Conservation (phyloP, 2,329 filamentous ascomycete species). For the Neospermospora avenae region DNA sequence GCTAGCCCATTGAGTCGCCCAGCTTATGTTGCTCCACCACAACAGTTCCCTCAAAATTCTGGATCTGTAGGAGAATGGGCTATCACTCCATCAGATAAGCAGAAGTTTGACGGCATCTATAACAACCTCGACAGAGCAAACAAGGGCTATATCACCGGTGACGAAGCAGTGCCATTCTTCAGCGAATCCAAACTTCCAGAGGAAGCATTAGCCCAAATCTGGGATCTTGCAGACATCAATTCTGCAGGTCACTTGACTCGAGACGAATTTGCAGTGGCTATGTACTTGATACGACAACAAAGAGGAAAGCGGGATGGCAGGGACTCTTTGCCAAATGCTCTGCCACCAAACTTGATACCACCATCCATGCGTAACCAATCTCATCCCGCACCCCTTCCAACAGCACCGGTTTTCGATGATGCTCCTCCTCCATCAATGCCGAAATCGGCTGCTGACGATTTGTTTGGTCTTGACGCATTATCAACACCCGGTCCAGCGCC, state of each 20-base stretch:
- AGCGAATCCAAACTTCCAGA: conserved; percentile 88
- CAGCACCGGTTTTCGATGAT: conserved; percentile 43
- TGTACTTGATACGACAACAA: conserved; percentile 94
- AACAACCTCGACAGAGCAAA: conserved; percentile 75
- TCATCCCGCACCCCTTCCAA: conserved; percentile 44
- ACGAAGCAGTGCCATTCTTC: conserved; percentile 92
- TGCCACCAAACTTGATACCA: conserved; percentile 80
- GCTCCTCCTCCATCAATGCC: conserved; percentile 46
- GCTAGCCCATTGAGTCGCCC: conserved; percentile 54
- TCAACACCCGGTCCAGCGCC: conserved; percentile 45
- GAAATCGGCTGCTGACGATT: conserved; percentile 85
- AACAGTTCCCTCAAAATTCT: conserved; percentile 30
- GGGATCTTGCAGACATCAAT: conserved; percentile 94
- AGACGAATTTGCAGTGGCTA: conserved; percentile 95
- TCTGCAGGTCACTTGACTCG: conserved; percentile 80
- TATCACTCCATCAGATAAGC: conserved; percentile 79
- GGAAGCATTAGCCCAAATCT: conserved; percentile 87
- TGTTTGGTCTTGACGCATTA: conserved; percentile 86
- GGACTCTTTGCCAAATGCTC: conserved; percentile 64
- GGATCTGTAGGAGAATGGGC: conserved; percentile 68
- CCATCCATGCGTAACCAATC: conserved; percentile 73
- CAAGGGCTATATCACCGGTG: conserved; percentile 82
- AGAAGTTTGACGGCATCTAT: conserved; percentile 84
- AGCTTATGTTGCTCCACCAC: conserved; percentile 41
- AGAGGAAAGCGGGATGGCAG: conserved; percentile 64